Base-by-base conservation (phyloP, 2,329 filamentous ascomycete genomes). In the Neobulgaria alba region DNA sequence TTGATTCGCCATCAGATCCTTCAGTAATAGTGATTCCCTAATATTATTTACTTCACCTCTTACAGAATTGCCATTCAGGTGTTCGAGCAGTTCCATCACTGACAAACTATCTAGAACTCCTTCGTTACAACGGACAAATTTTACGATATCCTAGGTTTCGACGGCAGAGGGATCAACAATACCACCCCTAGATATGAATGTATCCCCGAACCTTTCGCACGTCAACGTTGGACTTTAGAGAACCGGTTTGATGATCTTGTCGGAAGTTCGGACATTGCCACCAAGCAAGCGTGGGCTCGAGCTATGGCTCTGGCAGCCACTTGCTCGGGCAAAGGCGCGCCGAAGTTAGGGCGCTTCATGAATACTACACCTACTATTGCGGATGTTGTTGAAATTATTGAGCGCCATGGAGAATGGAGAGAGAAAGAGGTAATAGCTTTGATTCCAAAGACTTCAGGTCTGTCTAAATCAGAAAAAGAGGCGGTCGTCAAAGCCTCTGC, bases 111-210 rank as follows among this genome's bases (percentile, higher is more conserved):
- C n/a, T n/a, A n/a, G n/a, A n/a, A n/a, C n/a, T n/a, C n/a, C n/a
- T n/a, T n/a, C n/a, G n/a, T n/a, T n/a, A 14, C 30, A 2, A 19
- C 31, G 12, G 39, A 29, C 20, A 52, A 55, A 26, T 52, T 57
- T 41, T 63, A 62, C 42, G 64, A 68, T 35, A 49, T 64, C 38
- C 50, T 67, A 10, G 51, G 58, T 10, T 65, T 65, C 33, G 65
- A 68, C 45, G 63, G 63, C 14, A 53, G 65, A 19, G 64, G 64
- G 8, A 54, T 66, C 5, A 61, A 60, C 41, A 59, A 62, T 40
- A 61, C 58, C 1, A 55, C 51, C 4, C 63, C 61, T 0, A 23
- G 38, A 4, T 30, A 60, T 1, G 47, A 44, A 1, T 66, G 63
- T 42, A 63, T 64, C 39, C 56, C 61, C 1, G 47, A 59, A 17